Evolutionary conservation across 805 yeast species (phyloP), one percentile per base, ranked within the genome.

Genomic region (Metschnikowia reukaufii): DNA sequence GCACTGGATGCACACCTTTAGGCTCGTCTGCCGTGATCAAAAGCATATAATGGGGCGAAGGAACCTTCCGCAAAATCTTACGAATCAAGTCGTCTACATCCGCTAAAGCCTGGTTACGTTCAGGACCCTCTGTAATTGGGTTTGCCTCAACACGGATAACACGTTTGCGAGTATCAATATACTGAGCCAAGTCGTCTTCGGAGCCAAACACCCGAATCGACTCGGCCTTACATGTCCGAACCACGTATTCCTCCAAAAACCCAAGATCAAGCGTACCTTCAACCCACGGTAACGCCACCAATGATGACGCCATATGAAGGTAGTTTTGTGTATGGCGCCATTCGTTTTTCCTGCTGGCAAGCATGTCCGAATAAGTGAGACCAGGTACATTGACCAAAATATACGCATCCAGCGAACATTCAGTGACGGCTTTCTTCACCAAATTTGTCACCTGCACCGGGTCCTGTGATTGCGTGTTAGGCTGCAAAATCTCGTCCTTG

Each of bases 21-120:
- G 58, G 44, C 10, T 47, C 47, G 35, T 57, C 54, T 13, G 69
- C 60, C 4, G 90, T 80, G 48, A 82, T 70, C 2, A 88, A 62
- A 2, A 90, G 66, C 2, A 89, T 71, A 45, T 76, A 77, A 49
- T 79, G 78, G 0, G 96, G 96, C 0, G 91, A 74, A 0, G 97
- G 96, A 10, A 86, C 63, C 45, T 79, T 81, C 31, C 86, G 76
- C n/a, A 86, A 51, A 4, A 86, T 72, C 16, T 73, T 72, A 43
- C 85, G 70, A 9, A 88, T 56, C 38, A 70, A 65, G 38, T 72
- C 76, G 53, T 78, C 83, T 39, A 75, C 68, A 23, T 66, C 59
- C 12, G 61, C 54, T 27, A 81, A 59, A 1, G 67, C 67, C 16
- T 54, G 54, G 6, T 48, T 47, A 8, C 69, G 54, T 30, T 57